Percentiles rank a stretch among this genome's conserved stretches.
These are phyloP conservation scores for Anisodus acutangulus DNA, from an alignment of 257 asterid species.

Conservation along the genomic window DNA sequence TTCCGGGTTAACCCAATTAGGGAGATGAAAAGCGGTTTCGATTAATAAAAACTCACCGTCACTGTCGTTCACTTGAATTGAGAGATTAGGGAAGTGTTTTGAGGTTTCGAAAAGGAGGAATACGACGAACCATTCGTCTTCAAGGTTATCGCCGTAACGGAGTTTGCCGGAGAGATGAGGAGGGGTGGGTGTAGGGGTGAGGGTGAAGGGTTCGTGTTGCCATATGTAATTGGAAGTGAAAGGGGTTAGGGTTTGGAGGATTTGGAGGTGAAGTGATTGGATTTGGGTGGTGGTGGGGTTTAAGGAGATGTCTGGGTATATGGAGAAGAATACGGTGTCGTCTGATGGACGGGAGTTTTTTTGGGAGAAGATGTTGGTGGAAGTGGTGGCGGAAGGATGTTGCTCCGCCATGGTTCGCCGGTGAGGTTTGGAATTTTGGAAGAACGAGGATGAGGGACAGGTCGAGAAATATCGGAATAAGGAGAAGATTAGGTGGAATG, in stretches of 20 bases:
- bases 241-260: slow-evolving; percentile 58
- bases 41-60: slow-evolving; percentile 87
- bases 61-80: slow-evolving; percentile 75
- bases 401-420: slow-evolving; percentile 46
- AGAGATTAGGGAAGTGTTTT: slow-evolving; percentile 52
- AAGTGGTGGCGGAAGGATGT: slow-evolving; percentile 38
- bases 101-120: slow-evolving; percentile 71
- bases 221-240: slow-evolving; percentile 61
- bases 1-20: slow-evolving; percentile 86
- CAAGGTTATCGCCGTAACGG: slow-evolving; percentile 85
- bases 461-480: not conserved
- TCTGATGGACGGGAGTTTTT: slow-evolving; percentile 59
- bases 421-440: not conserved
- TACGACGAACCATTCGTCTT: slow-evolving; percentile 96
- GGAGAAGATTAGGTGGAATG: not conserved
- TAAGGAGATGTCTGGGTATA: slow-evolving; percentile 62
- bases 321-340: slow-evolving; percentile 78
- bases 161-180: slow-evolving; percentile 85
- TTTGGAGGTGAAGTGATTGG: slow-evolving; percentile 71
- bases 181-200: slow-evolving; percentile 46
- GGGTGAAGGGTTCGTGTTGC: slow-evolving; percentile 85
- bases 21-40: slow-evolving; percentile 86
- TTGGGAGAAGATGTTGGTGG: slow-evolving; percentile 58
- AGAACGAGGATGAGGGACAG: not conserved
- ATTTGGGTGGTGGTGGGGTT: slow-evolving; percentile 45